Evolutionary conservation across 805 yeast genomes (phyloP).

Genomic region (Ogataea polymorpha): DNA sequence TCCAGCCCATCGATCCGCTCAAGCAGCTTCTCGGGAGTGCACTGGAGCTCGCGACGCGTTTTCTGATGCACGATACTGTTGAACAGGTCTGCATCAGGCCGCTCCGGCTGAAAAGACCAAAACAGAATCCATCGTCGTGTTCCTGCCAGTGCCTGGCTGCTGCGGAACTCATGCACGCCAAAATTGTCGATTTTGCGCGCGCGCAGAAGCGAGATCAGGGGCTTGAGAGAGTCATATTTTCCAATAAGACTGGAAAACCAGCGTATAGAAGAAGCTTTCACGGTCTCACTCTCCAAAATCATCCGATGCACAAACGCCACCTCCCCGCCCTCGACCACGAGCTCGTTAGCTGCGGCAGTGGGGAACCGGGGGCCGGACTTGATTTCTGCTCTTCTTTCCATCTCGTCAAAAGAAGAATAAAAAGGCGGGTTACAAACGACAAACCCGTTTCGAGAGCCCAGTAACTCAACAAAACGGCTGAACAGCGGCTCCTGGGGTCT

Average conservation of each 20-base stretch:
- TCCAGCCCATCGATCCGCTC: neutral
- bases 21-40: conserved; percentile 3
- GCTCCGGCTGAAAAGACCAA: conserved; percentile 32
- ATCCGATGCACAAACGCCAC: conserved; percentile 35
- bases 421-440: conserved; percentile 56
- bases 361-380: conserved; percentile 24
- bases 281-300: conserved; percentile 31
- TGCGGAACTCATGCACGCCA: conserved; percentile 31
- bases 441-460: conserved; percentile 23
- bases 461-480: neutral
- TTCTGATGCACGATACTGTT: conserved; percentile 8
- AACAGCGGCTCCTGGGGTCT: conserved; percentile 18
- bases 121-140: conserved; percentile 38
- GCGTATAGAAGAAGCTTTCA: conserved; percentile 10
- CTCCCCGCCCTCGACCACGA: conserved; percentile 48
- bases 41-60: conserved; percentile 1
- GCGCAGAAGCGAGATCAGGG: conserved; percentile 11
- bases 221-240: conserved; percentile 16
- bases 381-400: conserved; percentile 18
- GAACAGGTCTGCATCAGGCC: conserved; percentile 14
- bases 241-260: conserved; percentile 41
- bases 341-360: conserved; percentile 35
- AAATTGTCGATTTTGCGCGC: conserved; percentile 21
- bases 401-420: conserved; percentile 36
- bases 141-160: conserved; percentile 18